phyloP scores from a whole-genome alignment of 2,329 filamentous ascomycete species.

The Penicillium olsonii region DNA sequence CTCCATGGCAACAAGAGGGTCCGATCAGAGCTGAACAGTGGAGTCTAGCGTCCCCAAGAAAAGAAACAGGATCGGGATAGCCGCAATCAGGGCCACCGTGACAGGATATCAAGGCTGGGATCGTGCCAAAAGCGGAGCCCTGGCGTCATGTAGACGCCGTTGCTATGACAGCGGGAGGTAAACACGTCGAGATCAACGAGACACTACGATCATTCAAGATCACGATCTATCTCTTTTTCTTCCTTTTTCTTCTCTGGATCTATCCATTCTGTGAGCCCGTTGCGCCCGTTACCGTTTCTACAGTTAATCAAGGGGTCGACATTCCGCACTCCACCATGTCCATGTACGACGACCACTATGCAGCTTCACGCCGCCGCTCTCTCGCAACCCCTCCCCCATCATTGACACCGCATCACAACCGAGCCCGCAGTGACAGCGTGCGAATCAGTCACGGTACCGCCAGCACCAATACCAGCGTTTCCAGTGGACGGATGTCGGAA shows the following conservation, averaged over 20 bases:
- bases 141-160: slow-evolving; percentile 29
- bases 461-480: slow-evolving; percentile 78
- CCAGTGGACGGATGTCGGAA: slow-evolving; percentile 71
- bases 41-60: too few relatives aligned
- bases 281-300: neutral
- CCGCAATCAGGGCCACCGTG: slow-evolving; percentile 14
- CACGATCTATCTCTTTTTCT: slow-evolving; percentile 15
- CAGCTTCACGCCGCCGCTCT: slow-evolving; percentile 61
- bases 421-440: slow-evolving; percentile 56
- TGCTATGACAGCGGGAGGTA: slow-evolving; percentile 42
- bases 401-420: slow-evolving; percentile 46
- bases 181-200: slow-evolving; percentile 31
- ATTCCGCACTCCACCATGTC: slow-evolving; percentile 32
- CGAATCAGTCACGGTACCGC: slow-evolving; percentile 87
- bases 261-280: neutral
- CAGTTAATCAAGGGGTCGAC: slow-evolving; percentile 17
- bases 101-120: slow-evolving; percentile 13
- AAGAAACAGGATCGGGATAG: too few relatives aligned
- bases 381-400: slow-evolving; percentile 45
- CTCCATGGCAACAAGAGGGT: neutral
- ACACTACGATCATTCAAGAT: slow-evolving; percentile 19
- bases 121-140: slow-evolving; percentile 16
- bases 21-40: too few relatives aligned
- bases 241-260: slow-evolving; percentile 3
- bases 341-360: slow-evolving; percentile 46